Evolutionary conservation across 352 stramenopile species (phyloP).

Genomic region (Globisporangium spinosum): DNA sequence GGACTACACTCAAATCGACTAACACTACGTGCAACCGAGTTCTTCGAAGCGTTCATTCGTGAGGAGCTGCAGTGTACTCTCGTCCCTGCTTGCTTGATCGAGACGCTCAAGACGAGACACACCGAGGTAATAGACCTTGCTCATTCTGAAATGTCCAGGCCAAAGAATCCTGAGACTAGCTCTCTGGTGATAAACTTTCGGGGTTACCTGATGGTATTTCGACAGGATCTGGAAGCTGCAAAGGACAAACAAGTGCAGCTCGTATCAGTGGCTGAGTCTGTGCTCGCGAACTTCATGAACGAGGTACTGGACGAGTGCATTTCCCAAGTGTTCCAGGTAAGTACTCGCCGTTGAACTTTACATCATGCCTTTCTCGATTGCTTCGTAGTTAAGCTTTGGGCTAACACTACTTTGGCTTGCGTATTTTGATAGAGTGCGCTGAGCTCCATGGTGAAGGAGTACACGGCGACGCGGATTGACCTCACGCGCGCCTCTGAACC

Average conservation of each 20-base stretch:
- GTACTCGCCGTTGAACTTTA: background rate
- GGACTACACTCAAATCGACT: slow-evolving; percentile 22
- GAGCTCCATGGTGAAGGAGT: slow-evolving; percentile 34
- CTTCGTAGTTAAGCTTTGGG: no score
- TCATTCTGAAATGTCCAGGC: background rate
- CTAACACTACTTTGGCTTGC: no score
- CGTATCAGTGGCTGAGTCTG: slow-evolving; percentile 11
- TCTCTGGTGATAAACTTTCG: background rate
- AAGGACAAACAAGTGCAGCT: slow-evolving; percentile 24
- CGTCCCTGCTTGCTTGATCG: slow-evolving; percentile 37
- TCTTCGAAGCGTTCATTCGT: slow-evolving; percentile 33
- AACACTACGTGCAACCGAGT: slow-evolving; percentile 19
- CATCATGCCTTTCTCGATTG: no score
- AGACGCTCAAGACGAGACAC: slow-evolving; percentile 31
- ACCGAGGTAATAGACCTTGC: slow-evolving; percentile 20
- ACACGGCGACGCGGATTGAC: slow-evolving; percentile 29
- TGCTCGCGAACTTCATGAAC: slow-evolving; percentile 23
- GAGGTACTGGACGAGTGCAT: slow-evolving; percentile 20
- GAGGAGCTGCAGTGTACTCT: slow-evolving; percentile 26
- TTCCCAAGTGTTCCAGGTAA: slow-evolving; percentile 33
- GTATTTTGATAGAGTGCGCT: slow-evolving; percentile 20
- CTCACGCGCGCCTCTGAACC: slow-evolving; percentile 29
- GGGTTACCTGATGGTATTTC: background rate
- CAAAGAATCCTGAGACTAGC: background rate
- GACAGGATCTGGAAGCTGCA: slow-evolving; percentile 19